Conservation (phyloP, 805 yeast genomes). For the Myxozyma melibiosi region DNA sequence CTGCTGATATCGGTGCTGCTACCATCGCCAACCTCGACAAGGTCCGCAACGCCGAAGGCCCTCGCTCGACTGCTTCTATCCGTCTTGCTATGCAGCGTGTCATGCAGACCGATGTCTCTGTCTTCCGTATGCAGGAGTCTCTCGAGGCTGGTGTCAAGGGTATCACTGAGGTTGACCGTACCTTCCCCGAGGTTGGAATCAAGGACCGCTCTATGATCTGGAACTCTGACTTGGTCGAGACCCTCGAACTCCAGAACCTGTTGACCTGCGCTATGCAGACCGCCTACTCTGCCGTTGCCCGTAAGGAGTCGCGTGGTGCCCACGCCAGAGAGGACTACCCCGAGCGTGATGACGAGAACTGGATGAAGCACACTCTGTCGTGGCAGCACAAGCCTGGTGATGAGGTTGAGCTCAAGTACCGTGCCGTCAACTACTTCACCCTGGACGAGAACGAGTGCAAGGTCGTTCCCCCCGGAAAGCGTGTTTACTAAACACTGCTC, state of each 20-base stretch:
- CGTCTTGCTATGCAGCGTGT: slow-evolving; percentile 91
- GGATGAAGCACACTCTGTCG: slow-evolving; percentile 97
- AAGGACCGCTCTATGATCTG: slow-evolving; percentile 97
- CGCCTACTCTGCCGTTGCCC: slow-evolving; percentile 88
- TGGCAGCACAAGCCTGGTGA: slow-evolving; percentile 81
- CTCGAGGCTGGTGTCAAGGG: slow-evolving; percentile 87
- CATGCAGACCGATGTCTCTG: slow-evolving; percentile 97
- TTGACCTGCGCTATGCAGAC: slow-evolving; percentile 97
- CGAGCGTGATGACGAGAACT: slow-evolving; percentile 89
- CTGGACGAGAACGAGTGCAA: slow-evolving; percentile 91
- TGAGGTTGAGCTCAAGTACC: slow-evolving; percentile 73
- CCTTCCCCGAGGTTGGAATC: slow-evolving; percentile 76
- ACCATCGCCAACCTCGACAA: slow-evolving; percentile 88
- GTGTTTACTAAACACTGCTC: slow-evolving; percentile 69
- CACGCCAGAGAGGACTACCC: slow-evolving; percentile 99
- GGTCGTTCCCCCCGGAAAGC: slow-evolving; percentile 94
- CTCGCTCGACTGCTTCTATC: slow-evolving; percentile 80
- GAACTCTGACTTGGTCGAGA: slow-evolving; percentile 96
- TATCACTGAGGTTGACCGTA: slow-evolving; percentile 72
- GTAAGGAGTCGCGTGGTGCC: slow-evolving; percentile 98
- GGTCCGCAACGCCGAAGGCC: slow-evolving; percentile 82
- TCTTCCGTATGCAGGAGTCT: slow-evolving; percentile 90
- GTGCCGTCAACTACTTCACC: slow-evolving; percentile 79
- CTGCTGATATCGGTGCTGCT: slow-evolving; percentile 85
- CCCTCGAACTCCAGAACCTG: slow-evolving; percentile 93